Evolutionary conservation across 192 early-diverging fungal species (phyloP).

Genomic region (Umbelopsis vinacea): DNA sequence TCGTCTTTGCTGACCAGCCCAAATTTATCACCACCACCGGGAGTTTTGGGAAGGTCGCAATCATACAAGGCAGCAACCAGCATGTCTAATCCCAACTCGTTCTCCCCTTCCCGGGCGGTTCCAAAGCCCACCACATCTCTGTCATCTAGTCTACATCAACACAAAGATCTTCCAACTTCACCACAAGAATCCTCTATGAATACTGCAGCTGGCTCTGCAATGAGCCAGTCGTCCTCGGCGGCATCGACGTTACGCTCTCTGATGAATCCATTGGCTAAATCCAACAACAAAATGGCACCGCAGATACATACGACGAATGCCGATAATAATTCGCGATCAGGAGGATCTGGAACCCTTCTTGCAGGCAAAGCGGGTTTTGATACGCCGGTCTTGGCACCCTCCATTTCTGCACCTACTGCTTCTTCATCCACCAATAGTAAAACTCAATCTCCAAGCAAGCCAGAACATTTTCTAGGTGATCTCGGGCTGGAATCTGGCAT

Average conservation of each 20-base stretch:
- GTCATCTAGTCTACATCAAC: conserved; percentile 16
- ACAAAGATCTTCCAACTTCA: conserved; percentile 17
- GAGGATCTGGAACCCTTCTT: conserved; percentile 29
- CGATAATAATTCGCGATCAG: conserved; percentile 16
- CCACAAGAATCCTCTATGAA: conserved; percentile 2
- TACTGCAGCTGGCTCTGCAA: neutral
- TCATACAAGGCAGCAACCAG: conserved; percentile 12
- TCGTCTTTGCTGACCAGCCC: neutral
- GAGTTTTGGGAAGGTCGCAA: conserved; percentile 5
- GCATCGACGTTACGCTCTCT: conserved; percentile 3
- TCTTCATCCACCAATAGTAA: conserved; percentile 8
- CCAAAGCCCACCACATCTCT: conserved; percentile 20
- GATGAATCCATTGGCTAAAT: conserved; percentile 10
- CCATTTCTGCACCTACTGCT: conserved; percentile 34
- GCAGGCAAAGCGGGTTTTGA: conserved; percentile 30
- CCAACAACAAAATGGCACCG: neutral
- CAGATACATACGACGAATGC: neutral
- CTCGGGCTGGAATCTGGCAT: conserved; percentile 39
- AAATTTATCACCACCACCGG: neutral
- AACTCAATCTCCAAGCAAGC: neutral
- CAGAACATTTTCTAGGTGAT: conserved; percentile 30
- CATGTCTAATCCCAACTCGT: conserved; percentile 16
- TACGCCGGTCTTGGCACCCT: conserved; percentile 39
- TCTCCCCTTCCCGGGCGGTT: conserved; percentile 6
- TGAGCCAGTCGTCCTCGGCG: neutral